phyloP scores from a whole-genome alignment of 208 protist genomes.

The Tritrichomonas musculus region DNA sequence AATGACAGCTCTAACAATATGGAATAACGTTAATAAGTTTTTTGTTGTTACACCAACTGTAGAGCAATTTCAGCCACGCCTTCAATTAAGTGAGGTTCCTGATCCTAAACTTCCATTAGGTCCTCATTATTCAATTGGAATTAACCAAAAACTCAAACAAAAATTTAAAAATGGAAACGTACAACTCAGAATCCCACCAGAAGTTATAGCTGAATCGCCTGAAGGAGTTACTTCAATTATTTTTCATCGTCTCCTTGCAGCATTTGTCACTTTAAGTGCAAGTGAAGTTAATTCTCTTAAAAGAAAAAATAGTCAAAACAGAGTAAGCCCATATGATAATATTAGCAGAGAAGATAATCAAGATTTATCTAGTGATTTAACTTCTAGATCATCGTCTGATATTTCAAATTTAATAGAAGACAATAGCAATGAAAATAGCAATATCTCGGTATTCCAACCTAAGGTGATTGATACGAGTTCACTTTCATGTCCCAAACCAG shows the following conservation, averaged over 20 bases:
- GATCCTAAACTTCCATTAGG: background rate
- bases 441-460: too few species aligned
- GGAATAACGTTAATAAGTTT: slow-evolving; percentile 27
- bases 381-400: too few species aligned
- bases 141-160: background rate
- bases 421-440: too few species aligned
- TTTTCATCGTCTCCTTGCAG: background rate
- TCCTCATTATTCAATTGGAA: background rate
- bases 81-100: background rate
- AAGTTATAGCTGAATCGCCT: background rate
- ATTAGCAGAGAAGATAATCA: too few species aligned
- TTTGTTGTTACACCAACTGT: background rate
- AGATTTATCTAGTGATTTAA: too few species aligned
- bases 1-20: background rate
- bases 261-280: background rate
- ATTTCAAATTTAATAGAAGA: too few species aligned
- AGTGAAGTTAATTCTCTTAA: too few species aligned
- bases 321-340: too few species aligned
- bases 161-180: slow-evolving; percentile 15
- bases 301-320: too few species aligned
- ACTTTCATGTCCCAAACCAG: too few species aligned
- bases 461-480: too few species aligned
- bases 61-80: background rate
- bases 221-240: background rate
- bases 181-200: background rate